Base-by-base conservation (phyloP, 139 green algal genomes). In the Dunaliella primolecta region DNA sequence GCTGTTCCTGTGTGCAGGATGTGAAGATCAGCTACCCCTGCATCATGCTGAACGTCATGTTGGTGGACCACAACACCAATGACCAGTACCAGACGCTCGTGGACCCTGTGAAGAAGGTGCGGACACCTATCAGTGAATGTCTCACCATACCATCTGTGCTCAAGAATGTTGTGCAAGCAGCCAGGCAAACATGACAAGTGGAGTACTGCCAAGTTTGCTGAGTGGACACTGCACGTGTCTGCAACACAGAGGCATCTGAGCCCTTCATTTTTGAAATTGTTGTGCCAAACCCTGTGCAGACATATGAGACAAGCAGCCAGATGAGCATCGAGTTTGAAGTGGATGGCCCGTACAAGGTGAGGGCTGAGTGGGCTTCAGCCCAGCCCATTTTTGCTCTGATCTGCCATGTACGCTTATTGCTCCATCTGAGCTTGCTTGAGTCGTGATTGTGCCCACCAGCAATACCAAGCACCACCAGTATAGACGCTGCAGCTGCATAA, bases 241-340 rank as follows among this genome's bases (percentile, higher is more conserved):
- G n/a, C n/a, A n/a, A n/a, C n/a, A n/a, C n/a, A n/a, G n/a, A n/a
- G n/a, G n/a, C n/a, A n/a, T n/a, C n/a, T n/a, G n/a, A n/a, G n/a
- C n/a, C n/a, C n/a, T n/a, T n/a, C n/a, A n/a, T n/a, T n/a, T n/a
- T n/a, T n/a, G n/a, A n/a, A n/a, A n/a, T n/a, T n/a, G n/a, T n/a
- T n/a, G n/a, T n/a, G 46, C 46, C 15, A 64, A 25, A 64, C 46
- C 46, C 15, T 64, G 46, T 64, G 46, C 75, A 80, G 64, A 20
- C n/a, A 15, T 99, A 99, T 85, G 83, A 91, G 79, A 93, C 89
- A 24, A 93, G 80, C 84, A 94, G 82, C 72, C 89, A 98, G 87
- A 99, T 98, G 96, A 96, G 92, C 91, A 99, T 99, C 81, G 96
- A 98, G 87, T 99, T 99, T 83, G 97, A 99, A 86, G 95, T 98